A percentile compares a stretch with the other conserved stretches of the same genome.
Evolutionary conservation across 352 stramenopile species (phyloP).

Genomic region (Thalassiosira mediterranea): DNA sequence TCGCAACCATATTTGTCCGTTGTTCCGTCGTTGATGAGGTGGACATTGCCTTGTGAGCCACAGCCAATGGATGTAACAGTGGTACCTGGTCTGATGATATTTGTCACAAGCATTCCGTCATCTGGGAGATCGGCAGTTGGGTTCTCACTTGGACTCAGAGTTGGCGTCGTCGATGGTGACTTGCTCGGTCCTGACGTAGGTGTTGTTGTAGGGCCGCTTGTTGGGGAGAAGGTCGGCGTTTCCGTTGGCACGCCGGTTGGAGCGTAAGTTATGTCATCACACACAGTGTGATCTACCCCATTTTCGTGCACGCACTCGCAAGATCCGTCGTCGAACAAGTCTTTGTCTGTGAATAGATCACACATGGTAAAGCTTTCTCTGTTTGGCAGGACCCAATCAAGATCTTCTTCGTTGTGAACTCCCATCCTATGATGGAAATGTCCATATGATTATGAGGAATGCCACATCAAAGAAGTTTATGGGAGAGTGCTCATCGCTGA

Average conservation of each 20-base stretch:
- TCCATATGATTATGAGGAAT: too few relatives aligned
- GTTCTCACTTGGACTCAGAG: slow-evolving; percentile 3
- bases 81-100: slow-evolving; percentile 1
- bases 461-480: too few relatives aligned
- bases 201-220: background rate
- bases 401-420: slow-evolving; percentile 17
- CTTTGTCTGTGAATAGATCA: slow-evolving; percentile 20
- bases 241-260: slow-evolving; percentile 1
- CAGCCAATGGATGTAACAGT: slow-evolving; percentile 15
- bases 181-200: background rate
- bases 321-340: slow-evolving; percentile 26
- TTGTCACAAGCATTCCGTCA: slow-evolving; percentile 14
- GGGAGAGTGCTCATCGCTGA: too few relatives aligned
- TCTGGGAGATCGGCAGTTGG: slow-evolving; percentile 9
- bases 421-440: too few relatives aligned
- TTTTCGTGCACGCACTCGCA: background rate
- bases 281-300: slow-evolving; percentile 2
- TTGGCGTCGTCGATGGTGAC: background rate
- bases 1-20: too few relatives aligned
- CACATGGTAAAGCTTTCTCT: slow-evolving; percentile 21
- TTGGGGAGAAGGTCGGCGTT: background rate
- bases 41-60: too few relatives aligned
- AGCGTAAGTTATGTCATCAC: slow-evolving; percentile 13
- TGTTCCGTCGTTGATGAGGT: too few relatives aligned
- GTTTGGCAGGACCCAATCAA: slow-evolving; percentile 54